Base-by-base conservation (phyloP, 495 filamentous ascomycete species). In the Penicillium crystallinum region DNA sequence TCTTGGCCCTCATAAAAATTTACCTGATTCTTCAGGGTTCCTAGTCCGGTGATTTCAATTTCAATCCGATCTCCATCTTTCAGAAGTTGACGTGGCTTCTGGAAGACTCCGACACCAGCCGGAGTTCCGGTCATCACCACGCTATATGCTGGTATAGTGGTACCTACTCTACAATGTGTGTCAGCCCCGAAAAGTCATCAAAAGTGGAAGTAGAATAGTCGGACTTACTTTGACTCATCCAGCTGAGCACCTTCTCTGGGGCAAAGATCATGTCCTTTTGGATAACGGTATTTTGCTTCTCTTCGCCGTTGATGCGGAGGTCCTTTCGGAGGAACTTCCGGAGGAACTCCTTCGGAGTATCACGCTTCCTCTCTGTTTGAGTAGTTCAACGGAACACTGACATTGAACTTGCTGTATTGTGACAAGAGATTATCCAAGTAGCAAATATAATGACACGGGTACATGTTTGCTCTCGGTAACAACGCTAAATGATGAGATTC, bases 71-170 rank as follows among this genome's bases (percentile, higher is more conserved):
- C 72, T n/a, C 71, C 73, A 62, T 72, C 57, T 44, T 65, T 57
- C 33, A 76, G 31, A 46, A 67, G 70, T 12, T 58, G 56, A 17
- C 65, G 65, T 15, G 64, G 62, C 49, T 74, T 74, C 63, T 73
- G 76, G 22, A 69, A 69, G 31, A 66, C 56, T 29, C 60, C 63
- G 3, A 68, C 57, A 12, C 65, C 65, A 1, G 63, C 38, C 3
- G 75, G 76, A 63, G 86, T 90, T 47, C 86, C 86, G 15, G 86
- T 89, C 55, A 87, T 86, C 39, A 90, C 84, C 25, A 87, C 38
- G 62, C 87, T 85, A 1, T 85, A 85, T 2, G 84, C 83, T 30
- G 84, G 59, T 31, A 89, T 61, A 4, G 86, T 89, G 18, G 84
- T 87, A 31, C 86, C 87, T 56, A 29, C 22, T 85, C 87, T 56